Percentiles rank a stretch among this genome's conserved stretches.
phyloP scores from a whole-genome alignment of 2,329 filamentous ascomycete species.

The Aspergillus luchuensis region DNA sequence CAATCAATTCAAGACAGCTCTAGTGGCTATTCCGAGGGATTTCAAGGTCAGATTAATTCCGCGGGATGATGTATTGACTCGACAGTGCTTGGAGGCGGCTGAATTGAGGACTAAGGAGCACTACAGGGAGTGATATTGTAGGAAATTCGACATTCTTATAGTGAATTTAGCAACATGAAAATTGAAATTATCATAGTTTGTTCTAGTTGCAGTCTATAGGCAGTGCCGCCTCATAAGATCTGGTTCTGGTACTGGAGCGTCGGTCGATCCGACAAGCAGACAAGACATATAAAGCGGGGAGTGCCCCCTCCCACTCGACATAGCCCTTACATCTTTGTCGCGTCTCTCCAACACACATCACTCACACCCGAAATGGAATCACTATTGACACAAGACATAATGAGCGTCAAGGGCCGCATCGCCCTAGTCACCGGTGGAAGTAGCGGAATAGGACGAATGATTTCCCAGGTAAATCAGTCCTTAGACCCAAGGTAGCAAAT shows the following conservation, averaged over 20 bases:
- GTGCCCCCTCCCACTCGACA: neutral
- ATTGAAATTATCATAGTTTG: neutral
- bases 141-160: neutral
- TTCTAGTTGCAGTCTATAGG: neutral
- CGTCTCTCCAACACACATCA: neutral
- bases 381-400: constrained; percentile 24
- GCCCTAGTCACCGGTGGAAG: constrained; percentile 50
- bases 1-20: constrained; percentile 60
- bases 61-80: constrained; percentile 45
- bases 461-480: constrained; percentile 39
- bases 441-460: constrained; percentile 53
- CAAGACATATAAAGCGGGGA: neutral
- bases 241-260: neutral
- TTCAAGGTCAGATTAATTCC: constrained; percentile 62
- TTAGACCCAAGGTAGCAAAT: neutral
- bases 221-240: neutral
- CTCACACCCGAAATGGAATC: constrained; percentile 14
- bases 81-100: constrained; percentile 47
- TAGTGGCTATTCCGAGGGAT: constrained; percentile 61
- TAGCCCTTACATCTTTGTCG: neutral
- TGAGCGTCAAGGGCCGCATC: constrained; percentile 45
- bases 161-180: neutral
- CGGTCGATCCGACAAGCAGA: constrained; percentile 14
- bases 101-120: constrained; percentile 51
- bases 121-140: constrained; percentile 44